These are phyloP conservation scores for Paraurostyla sp. DNA, from an alignment of 73 alveolate species.

Conservation along the genomic window DNA sequence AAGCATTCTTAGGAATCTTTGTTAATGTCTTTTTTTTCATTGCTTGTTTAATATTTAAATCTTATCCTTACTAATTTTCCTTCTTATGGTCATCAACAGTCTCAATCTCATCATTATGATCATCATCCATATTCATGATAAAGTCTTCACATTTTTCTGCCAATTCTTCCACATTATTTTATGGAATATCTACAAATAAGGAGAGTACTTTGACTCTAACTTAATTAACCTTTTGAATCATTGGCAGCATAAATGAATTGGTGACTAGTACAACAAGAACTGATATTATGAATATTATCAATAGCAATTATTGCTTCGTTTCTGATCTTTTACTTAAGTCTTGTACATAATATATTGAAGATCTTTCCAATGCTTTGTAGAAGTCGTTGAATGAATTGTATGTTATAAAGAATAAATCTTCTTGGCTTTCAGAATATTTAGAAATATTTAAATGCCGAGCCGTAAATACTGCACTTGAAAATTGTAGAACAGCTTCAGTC, in stretches of 20 bases:
- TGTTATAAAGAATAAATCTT: slow-evolving; percentile 43
- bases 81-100: neutral
- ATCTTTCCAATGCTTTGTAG: neutral
- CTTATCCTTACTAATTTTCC: neutral
- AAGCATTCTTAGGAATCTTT: slow-evolving; percentile 48
- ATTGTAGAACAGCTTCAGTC: slow-evolving; percentile 46
- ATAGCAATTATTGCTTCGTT: neutral
- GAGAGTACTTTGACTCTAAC: slow-evolving; percentile 28
- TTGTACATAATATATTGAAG: slow-evolving; percentile 19
- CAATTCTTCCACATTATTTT: neutral
- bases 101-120: slow-evolving; percentile 24
- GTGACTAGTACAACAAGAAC: slow-evolving; percentile 1
- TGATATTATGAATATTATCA: slow-evolving; percentile 23
- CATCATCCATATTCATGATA: neutral
- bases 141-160: slow-evolving; percentile 34
- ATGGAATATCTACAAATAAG: slow-evolving; percentile 50
- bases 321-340: slow-evolving; percentile 11
- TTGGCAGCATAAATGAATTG: neutral
- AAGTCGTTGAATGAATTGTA: slow-evolving; percentile 63
- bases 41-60: neutral
- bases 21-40: neutral
- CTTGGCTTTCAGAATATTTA: neutral
- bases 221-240: neutral
- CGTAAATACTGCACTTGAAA: slow-evolving; percentile 35
- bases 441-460: slow-evolving; percentile 6